These are phyloP conservation scores for Patellaria atrata DNA, from an alignment of 495 filamentous ascomycete genomes.

Conservation along the genomic window DNA sequence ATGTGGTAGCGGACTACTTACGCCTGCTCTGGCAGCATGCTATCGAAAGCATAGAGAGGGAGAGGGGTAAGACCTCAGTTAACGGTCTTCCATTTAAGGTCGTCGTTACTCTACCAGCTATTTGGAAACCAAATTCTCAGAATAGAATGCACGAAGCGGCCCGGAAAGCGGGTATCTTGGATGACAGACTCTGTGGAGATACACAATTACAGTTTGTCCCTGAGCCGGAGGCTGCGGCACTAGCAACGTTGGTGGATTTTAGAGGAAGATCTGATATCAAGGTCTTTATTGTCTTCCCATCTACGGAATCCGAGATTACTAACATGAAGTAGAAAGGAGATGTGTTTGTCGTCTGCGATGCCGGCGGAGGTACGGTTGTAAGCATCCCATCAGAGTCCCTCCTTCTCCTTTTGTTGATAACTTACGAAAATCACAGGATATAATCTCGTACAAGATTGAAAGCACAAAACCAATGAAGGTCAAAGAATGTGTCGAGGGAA, in stretches of 20 bases:
- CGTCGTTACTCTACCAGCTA: conserved; percentile 13
- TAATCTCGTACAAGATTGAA: conserved; percentile 12
- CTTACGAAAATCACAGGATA: conserved; percentile 5
- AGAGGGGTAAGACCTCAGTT: not conserved
- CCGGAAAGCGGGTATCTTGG: conserved; percentile 9
- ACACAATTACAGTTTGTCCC: conserved; percentile 7
- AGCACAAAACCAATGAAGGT: conserved; percentile 6
- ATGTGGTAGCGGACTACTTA: conserved; percentile 11
- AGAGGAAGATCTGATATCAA: conserved; percentile 2
- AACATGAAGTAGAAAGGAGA: conserved; percentile 2
- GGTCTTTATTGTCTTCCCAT: too few relatives aligned
- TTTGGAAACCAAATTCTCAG: conserved; percentile 10
- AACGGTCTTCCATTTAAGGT: conserved; percentile 6
- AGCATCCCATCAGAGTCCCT: not conserved
- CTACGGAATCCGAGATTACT: too few relatives aligned
- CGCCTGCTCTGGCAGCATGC: conserved; percentile 9
- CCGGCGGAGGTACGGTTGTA: conserved; percentile 16
- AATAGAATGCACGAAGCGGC: conserved; percentile 8
- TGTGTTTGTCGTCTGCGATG: conserved; percentile 10
- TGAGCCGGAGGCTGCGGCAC: conserved; percentile 15
- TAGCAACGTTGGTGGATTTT: conserved; percentile 8
- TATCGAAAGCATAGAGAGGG: conserved; percentile 3
- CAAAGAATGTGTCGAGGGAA: conserved; percentile 7
- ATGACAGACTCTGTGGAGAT: conserved; percentile 4
- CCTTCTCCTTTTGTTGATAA: conserved; percentile 1